Evolutionary conservation across 1,284 basidiomycete species (phyloP), one percentile per base, ranked within the genome.

Genomic region (Peniophora sp.): DNA sequence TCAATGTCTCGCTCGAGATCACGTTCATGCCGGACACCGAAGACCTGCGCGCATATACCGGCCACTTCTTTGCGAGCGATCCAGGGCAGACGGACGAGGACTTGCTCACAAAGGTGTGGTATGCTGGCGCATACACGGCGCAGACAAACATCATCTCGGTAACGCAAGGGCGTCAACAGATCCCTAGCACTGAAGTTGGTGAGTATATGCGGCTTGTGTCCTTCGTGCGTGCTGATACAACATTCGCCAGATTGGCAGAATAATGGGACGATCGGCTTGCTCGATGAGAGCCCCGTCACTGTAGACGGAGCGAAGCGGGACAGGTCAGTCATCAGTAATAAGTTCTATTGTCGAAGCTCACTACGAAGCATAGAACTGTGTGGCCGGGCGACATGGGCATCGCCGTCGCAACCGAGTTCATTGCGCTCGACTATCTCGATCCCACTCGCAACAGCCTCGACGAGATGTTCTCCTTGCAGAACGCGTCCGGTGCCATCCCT

Each of bases 371-470:
- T 48, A 77, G 76, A n/a, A 76, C 77, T 20, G 77, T 79, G 16
- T 80, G 78, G 78, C 78, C 78, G 59, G 75, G 77, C 45, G 79
- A 82, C 57, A 82, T 81, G 79, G 79, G 79, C 8, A 78, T 82
- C 25, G 78, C 79, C 0, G 78, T 80, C 3, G 78, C 79, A 0
- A 74, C 79, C 0, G 72, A 77, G 55, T 81, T 81, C 55, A 79
- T 81, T 1, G 79, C 78, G 1, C 81, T 78, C 0, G 76, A 78
- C 56, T 78, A 81, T 54, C 69, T 81, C 2, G 51, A 78, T 0
- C 74, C 80, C 0, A 77, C 77, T 0, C 67, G 70, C 25, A 81
- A 81, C 56, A 78, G 79, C 0, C 68, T 83, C 3, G 67, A 73
- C 1, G 81, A 79, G 0, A 80, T 81, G 77, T 81, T 81, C 55